Evolutionary conservation across 2,329 filamentous ascomycete genomes (phyloP), one percentile per base, ranked within the genome.

Genomic region (Aspergillus niger): DNA sequence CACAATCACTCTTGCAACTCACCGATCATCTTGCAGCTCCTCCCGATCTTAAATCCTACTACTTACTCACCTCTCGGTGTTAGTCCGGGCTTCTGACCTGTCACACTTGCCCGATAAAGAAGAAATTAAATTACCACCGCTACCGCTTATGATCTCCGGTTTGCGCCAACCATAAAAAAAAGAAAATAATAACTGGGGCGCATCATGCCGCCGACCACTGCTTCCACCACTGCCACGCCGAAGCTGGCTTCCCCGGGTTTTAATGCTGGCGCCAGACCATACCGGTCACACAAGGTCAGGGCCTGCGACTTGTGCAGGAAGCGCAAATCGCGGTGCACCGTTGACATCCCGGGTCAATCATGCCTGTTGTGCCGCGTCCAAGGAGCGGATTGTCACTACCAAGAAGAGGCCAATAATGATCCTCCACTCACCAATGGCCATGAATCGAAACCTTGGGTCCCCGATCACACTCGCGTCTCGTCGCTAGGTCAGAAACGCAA

Each of bases 251-350:
- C 75, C 17, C 69, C 72, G 50, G 70, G 73, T 20, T 74, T 79
- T 63, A 78, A 77, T 60, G 74, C 77, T 50, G 77, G 77, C 15
- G 72, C 78, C 54, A 79, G 86, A 48, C 86, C 85, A 3, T 88
- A 88, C 68, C 78, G 86, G 61, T 88, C 85, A 7, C 86, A 88
- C 73, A 81, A 86, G 62, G 81, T 83, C 41, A 84, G 85, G 53
- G 86, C 86, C 8, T 88, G 86, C 73, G 75, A 85, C 55, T 76
- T 85, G 13, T 89, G 86, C 68, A 80, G 86, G 56, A 82, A 82
- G 61, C 81, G 86, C 61, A 88, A 88, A 70, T 86, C 85, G 2
- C 80, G 86, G 64, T 88, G 86, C 69, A 86, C 85, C 17, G 81
- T 85, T 28, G 84, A 86, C 66, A 74, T 82, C 13, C 78, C 80